Base-by-base conservation (phyloP, 345 rosid species). In the Eucalyptus pauciflora region DNA sequence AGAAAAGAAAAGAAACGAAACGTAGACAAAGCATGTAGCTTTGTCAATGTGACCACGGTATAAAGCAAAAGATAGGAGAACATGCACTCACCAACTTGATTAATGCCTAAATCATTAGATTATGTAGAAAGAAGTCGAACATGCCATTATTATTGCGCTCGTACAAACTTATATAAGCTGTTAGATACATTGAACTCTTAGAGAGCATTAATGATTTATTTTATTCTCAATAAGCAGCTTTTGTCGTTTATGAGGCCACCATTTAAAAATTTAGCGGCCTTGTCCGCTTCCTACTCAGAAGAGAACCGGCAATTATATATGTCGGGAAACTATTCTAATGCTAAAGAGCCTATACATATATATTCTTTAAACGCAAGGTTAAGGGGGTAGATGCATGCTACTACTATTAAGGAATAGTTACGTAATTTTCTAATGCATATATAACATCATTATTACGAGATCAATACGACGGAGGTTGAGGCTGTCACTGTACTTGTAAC, bases 101-200 rank as follows among this genome's bases (percentile, higher is more conserved):
- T 20, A 76, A 76, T 76, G 43, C 83, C 83, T 37, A 76, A 76
- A 76, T 41, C 83, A 76, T 20, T 76, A 37, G 83, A 41, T 76
- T 76, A 37, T 76, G 29, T 13, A 76, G 29, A 76, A 76, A 76
- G 83, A 76, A 41, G 48, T 76, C 16, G 83, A 76, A 76, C 83
- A 76, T 76, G 83, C 27, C 83, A 41, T 76, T 87, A 62, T 41
- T 60, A 87, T 86, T 86, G 20, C 87, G 49, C 60, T 52, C 58
- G 60, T 56, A 83, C 20, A 15, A 45, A 22, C 54, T 76, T 51
- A 85, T 51, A 85, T 67, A 88, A 67, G 85, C 46, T 58, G 88
- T 83, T 91, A 69, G 93, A 92, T 94, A 60, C 96, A 92, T 89
- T 94, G 95, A 64, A 93, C 88, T 50, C 9, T 56, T 37, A 56